Evolutionary conservation across 805 yeast species (phyloP), one percentile per base, ranked within the genome.

Genomic region (Saccharomyces jurei): DNA sequence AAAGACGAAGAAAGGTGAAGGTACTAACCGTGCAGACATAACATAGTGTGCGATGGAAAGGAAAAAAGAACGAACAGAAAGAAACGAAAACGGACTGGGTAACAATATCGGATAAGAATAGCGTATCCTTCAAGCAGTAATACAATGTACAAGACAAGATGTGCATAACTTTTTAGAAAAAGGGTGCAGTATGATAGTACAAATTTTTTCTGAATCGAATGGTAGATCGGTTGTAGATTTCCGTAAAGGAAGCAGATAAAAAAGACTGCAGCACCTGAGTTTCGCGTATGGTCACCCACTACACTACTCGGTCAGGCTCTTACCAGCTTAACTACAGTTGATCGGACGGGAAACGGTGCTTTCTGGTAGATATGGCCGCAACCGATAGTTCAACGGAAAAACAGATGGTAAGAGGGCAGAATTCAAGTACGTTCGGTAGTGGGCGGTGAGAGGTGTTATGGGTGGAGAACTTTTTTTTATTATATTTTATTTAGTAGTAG

Each of bases 261-360:
- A 69, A 66, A 72, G 76, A 73, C 72, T 74, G 75, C 77, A 77
- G 78, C 80, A 77, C 78, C 78, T 72, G 77, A 76, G 75, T 76
- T 77, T 77, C 80, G 74, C 81, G 74, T 74, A 75, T 76, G 79
- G 81, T 77, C 80, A 74, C 80, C 81, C 80, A 77, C 79, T 72
- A 74, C 74, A 75, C 74, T 77, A 76, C 81, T 77, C 78, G 73
- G 78, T 75, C 77, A 72, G 78, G 80, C 81, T 74, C 80, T 77
- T 75, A 75, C 78, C 75, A 73, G 81, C 76, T 76, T 76, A 75
- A 77, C 79, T 77, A 76, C 78, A 74, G 78, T 75, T 77, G 81
- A 76, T 77, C 81, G 80, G 80, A 77, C 81, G 81, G 81, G 80
- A 77, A 77, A 76, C 78, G 79, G 79, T 77, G 79, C 77, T 77